Evolutionary conservation across 441 rosid species (phyloP).

Genomic region (Mallotus repandus): DNA sequence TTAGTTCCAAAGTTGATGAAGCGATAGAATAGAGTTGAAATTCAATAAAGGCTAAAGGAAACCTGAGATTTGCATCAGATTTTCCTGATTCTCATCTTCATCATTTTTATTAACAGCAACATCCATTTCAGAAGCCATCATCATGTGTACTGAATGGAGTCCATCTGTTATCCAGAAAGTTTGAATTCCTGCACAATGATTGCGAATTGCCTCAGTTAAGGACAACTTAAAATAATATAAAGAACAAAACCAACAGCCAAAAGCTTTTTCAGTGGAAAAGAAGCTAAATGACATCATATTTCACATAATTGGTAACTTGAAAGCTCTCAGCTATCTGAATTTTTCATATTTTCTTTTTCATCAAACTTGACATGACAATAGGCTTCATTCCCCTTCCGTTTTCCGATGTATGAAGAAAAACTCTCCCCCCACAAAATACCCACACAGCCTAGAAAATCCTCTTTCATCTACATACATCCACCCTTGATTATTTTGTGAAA

Average conservation of each 20-base stretch:
- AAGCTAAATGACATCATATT: background rate
- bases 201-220: constrained; percentile 19
- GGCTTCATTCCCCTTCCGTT: background rate
- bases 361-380: background rate
- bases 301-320: background rate
- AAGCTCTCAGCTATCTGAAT: background rate
- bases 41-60: background rate
- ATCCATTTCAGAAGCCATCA: constrained; percentile 42
- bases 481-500: background rate
- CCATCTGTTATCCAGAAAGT: constrained; percentile 73
- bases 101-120: constrained; percentile 37
- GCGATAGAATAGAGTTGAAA: background rate
- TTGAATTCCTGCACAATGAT: constrained; percentile 50
- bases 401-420: background rate
- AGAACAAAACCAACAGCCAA: background rate
- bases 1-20: background rate
- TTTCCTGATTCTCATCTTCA: constrained; percentile 39
- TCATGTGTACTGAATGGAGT: constrained; percentile 48
- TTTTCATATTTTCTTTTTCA: background rate
- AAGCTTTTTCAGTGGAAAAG: constrained; percentile 3
- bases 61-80: constrained; percentile 48
- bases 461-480: background rate
- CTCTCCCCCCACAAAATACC: no score
- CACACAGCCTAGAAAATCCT: background rate
- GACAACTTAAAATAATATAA: background rate